These are phyloP conservation scores for Colletotrichum cuscutae DNA, from an alignment of 2,329 filamentous ascomycete genomes.

Conservation along the genomic window DNA sequence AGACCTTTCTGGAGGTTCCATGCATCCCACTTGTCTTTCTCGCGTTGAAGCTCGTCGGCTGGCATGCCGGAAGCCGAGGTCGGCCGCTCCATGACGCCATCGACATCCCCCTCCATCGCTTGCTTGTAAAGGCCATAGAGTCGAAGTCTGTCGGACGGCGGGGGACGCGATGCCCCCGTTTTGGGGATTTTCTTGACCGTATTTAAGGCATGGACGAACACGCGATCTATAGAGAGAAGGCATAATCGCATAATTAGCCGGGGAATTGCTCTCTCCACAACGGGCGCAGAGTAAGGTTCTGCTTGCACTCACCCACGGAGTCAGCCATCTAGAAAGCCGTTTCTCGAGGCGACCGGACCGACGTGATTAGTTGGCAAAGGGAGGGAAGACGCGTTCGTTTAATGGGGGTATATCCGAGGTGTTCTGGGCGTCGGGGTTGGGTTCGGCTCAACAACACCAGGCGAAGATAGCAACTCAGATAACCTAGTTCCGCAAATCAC, in stretches of 20 bases:
- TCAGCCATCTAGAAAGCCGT: constrained; percentile 47
- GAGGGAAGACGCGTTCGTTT: constrained; percentile 16
- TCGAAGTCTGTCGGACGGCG: constrained; percentile 83
- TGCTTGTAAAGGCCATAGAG: constrained; percentile 99
- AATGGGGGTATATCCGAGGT: constrained; percentile 24
- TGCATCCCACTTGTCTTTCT: constrained; percentile 86
- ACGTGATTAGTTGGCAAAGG: constrained; percentile 1
- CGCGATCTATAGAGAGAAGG: constrained; percentile 74
- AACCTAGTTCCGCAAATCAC: constrained; percentile 16
- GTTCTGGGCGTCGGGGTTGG: constrained; percentile 17
- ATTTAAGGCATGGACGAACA: constrained; percentile 98
- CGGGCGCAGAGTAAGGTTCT: constrained; percentile 31
- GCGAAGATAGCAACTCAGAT: constrained; percentile 23
- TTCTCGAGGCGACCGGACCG: constrained; percentile 3
- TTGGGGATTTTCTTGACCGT: constrained; percentile 98
- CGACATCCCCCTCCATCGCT: constrained; percentile 97
- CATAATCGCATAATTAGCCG: constrained; percentile 33
- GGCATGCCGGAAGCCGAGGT: constrained; percentile 57
- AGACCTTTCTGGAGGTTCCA: constrained; percentile 91
- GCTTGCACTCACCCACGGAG: constrained; percentile 47
- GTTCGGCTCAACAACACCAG: constrained; percentile 26
- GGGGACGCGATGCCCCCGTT: constrained; percentile 89
- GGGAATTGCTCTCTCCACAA: constrained; percentile 38
- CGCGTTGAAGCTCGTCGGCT: constrained; percentile 65
- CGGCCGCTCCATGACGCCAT: constrained; percentile 91